Percentiles rank a stretch among this genome's conserved stretches.
These are phyloP conservation scores for Fusarium setosum DNA, from an alignment of 2,329 filamentous ascomycete species.

Conservation along the genomic window DNA sequence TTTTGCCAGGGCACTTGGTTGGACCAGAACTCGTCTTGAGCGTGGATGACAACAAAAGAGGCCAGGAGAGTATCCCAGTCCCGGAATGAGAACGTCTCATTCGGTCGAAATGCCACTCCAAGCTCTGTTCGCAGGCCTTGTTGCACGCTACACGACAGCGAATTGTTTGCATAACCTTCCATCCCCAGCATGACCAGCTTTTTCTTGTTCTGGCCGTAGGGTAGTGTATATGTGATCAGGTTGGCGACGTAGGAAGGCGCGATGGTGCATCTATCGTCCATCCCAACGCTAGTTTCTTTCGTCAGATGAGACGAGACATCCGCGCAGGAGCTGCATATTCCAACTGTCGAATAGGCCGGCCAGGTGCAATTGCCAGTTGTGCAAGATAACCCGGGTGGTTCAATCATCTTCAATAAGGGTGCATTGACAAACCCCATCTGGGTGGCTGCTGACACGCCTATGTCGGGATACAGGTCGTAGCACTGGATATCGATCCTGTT, in stretches of 20 bases:
- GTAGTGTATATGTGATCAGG: too few species aligned
- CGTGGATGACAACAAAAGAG: background rate
- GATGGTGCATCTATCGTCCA: background rate
- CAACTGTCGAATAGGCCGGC: background rate
- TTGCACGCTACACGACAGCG: background rate
- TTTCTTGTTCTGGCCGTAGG: too few species aligned
- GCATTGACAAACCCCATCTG: background rate
- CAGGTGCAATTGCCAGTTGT: constrained; percentile 7
- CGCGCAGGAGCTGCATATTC: constrained; percentile 2
- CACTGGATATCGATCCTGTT: background rate
- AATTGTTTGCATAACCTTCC: too few species aligned
- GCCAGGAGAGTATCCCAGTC: background rate
- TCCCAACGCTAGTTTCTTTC: background rate
- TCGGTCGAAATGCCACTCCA: background rate
- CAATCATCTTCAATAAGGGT: background rate
- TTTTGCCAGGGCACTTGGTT: background rate
- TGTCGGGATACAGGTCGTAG: background rate
- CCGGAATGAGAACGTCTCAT: background rate
- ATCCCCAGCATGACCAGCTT: too few species aligned
- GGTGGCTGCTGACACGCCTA: background rate
- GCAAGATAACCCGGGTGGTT: background rate
- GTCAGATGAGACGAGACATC: background rate
- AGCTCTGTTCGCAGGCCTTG: background rate
- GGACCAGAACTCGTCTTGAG: background rate
- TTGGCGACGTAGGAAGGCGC: too few species aligned